Base-by-base conservation (phyloP, 192 early-diverging fungal species). In the Thoreauomyces humboldtii region DNA sequence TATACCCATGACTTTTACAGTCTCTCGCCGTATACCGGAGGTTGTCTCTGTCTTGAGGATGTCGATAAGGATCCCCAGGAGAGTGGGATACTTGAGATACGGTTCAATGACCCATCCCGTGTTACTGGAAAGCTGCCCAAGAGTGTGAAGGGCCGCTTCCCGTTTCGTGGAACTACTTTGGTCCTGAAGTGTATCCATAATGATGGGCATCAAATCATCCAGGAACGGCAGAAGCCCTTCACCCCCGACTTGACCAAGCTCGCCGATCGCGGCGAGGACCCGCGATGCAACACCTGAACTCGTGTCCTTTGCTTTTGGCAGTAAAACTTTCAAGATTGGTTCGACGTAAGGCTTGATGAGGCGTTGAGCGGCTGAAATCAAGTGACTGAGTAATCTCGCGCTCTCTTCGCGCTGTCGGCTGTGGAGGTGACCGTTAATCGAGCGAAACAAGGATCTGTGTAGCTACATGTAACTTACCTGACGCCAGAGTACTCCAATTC, bases 301-400 rank as follows among this genome's bases (percentile, higher is more conserved):
- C 14, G 85, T 51, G 56, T 94, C 91, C 43, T 68, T 73, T 27
- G 89, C 87, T 64, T 91, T 91, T 12, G 93, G 89, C 38, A 96
- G 70, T 11, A 96, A 75, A 0, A 90, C 89, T 52, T 87, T 86
- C 59, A 96, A 77, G 46, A 98, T 91, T 1, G 91, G 86, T 55
- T 90, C 86, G 2, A 97, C 90, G 55, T 96, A 97, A 0, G 94
- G 93, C 60, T 91, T 88, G 15, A 96, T 85, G 47, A 95, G 80
- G 31, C 85, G 76, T 61, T 91, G 89, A 3, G 92, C 87, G 2
- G 90, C 81, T 4, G 81, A 70, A 12, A 95, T 87, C 31, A 97
- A 69, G 34, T 90, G 77, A 34, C 86, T 82, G 27, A 98, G 73
- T 17, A 95, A 63, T 42, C 87, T 81, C 7, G 92, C 90, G 52